Percentiles rank a stretch among this genome's conserved stretches.
phyloP scores from a whole-genome alignment of 2,329 filamentous ascomycete genomes.

The Curvularia sp. region DNA sequence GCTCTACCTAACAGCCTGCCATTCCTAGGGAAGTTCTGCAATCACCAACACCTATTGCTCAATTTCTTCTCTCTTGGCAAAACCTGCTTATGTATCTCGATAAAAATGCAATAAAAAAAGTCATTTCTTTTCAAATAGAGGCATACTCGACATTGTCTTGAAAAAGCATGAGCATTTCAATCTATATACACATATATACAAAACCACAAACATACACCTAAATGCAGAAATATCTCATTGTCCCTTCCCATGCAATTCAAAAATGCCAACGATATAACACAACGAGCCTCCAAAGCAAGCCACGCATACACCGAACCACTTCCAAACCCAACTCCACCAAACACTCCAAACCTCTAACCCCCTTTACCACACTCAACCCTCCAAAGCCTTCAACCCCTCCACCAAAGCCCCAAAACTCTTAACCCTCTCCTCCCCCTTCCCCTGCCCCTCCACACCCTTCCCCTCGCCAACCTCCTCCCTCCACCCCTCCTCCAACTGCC shows the following conservation, averaged over 20 bases:
- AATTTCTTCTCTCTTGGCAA: no score
- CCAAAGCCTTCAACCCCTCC: slow-evolving; percentile 38
- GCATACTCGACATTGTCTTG: not conserved
- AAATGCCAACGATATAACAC: not conserved
- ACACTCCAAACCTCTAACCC: not conserved
- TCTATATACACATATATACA: not conserved
- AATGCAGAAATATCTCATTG: not conserved
- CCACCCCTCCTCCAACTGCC: slow-evolving; percentile 24
- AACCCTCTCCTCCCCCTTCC: slow-evolving; percentile 19
- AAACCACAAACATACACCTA: not conserved
- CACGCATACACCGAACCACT: not conserved
- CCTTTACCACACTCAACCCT: slow-evolving; percentile 14
- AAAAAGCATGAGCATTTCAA: not conserved
- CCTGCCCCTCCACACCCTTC: not conserved
- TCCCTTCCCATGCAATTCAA: not conserved
- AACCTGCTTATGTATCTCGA: slow-evolving; percentile 19
- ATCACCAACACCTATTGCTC: no score
- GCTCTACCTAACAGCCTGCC: not conserved
- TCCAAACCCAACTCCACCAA: not conserved
- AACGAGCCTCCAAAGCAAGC: not conserved
- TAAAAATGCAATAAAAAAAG: not conserved
- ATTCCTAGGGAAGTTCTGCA: not conserved
- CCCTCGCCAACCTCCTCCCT: not conserved
- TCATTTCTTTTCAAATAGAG: not conserved
- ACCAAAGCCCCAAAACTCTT: slow-evolving; percentile 36